These are phyloP conservation scores for Dianthus caryophyllus DNA, from an alignment of 148 eudicot species.

Conservation along the genomic window DNA sequence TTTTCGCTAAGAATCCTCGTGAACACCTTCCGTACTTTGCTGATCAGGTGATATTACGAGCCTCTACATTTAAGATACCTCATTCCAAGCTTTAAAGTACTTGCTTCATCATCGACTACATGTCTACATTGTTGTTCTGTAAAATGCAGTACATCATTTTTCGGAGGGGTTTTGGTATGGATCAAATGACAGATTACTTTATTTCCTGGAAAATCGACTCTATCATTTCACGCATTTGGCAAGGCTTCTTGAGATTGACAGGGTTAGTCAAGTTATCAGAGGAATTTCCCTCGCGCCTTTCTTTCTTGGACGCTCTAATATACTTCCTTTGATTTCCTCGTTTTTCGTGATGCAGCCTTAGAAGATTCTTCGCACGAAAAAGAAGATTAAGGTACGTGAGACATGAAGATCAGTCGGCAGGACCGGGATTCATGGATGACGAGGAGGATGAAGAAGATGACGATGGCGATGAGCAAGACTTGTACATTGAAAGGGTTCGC, in stretches of 20 bases:
- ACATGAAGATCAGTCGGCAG: slow-evolving; percentile 22
- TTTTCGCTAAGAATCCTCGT: slow-evolving; percentile 54
- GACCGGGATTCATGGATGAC: slow-evolving; percentile 10
- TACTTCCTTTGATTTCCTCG: too few relatives aligned
- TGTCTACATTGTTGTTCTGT: background rate
- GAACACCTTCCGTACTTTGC: slow-evolving; percentile 71
- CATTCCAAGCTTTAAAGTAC: background rate
- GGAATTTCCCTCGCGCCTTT: background rate
- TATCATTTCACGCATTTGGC: slow-evolving; percentile 30
- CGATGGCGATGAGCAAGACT: slow-evolving; percentile 31
- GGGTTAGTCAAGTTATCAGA: slow-evolving; percentile 24
- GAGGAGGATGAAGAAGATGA: slow-evolving; percentile 13
- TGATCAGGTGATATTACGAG: slow-evolving; percentile 49
- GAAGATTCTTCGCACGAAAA: slow-evolving; percentile 25
- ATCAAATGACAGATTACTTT: slow-evolving; percentile 34
- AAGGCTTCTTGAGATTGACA: slow-evolving; percentile 30
- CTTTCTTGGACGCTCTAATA: background rate
- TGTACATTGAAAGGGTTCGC: slow-evolving; percentile 44
- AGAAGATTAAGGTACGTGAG: slow-evolving; percentile 16
- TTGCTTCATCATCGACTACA: background rate
- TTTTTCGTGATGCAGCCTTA: slow-evolving; percentile 25
- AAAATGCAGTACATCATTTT: slow-evolving; percentile 34
- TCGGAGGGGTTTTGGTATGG: slow-evolving; percentile 37
- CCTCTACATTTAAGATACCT: background rate
- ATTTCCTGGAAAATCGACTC: slow-evolving; percentile 29